These are phyloP conservation scores for Salvia rosmarinus DNA, from an alignment of 257 asterid genomes.

Conservation along the genomic window DNA sequence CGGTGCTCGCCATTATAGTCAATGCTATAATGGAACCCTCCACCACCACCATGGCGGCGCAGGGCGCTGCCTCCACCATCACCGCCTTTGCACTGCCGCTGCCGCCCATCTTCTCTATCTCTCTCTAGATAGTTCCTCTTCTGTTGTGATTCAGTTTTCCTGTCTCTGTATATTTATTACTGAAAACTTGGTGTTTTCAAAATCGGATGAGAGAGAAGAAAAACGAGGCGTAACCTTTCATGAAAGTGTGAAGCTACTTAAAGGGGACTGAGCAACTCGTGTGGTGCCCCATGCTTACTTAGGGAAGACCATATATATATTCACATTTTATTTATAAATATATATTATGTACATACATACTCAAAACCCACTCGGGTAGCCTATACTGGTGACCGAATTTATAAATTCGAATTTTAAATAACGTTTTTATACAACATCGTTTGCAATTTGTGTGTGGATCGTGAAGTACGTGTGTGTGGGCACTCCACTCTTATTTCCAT, in stretches of 20 bases:
- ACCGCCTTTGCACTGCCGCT: slow-evolving; percentile 39
- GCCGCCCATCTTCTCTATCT: slow-evolving; percentile 25
- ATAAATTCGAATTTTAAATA: too few relatives aligned
- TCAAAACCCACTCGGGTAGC: too few relatives aligned
- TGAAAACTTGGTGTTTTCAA: slow-evolving; percentile 28
- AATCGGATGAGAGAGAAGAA: slow-evolving; percentile 29
- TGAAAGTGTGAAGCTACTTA: slow-evolving; percentile 63
- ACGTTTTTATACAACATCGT: too few relatives aligned
- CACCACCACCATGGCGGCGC: slow-evolving; percentile 63
- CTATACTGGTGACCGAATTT: too few relatives aligned
- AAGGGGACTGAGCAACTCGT: slow-evolving; percentile 77
- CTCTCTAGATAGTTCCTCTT: slow-evolving; percentile 2
- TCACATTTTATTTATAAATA: slow-evolving; percentile 4
- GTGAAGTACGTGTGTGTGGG: too few relatives aligned
- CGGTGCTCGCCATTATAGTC: slow-evolving; percentile 72
- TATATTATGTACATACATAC: background rate
- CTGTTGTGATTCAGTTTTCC: background rate
- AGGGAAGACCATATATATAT: slow-evolving; percentile 38
- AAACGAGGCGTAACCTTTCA: slow-evolving; percentile 60
- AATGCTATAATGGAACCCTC: slow-evolving; percentile 63
- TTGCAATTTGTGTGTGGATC: too few relatives aligned
- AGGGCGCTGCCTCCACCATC: slow-evolving; percentile 47
- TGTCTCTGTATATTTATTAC: slow-evolving; percentile 26
- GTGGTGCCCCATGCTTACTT: slow-evolving; percentile 59
- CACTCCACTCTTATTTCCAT: too few relatives aligned